Evolutionary conservation across 2,329 filamentous ascomycete species (phyloP).

Genomic region (Arthrobotrys sinensis): DNA sequence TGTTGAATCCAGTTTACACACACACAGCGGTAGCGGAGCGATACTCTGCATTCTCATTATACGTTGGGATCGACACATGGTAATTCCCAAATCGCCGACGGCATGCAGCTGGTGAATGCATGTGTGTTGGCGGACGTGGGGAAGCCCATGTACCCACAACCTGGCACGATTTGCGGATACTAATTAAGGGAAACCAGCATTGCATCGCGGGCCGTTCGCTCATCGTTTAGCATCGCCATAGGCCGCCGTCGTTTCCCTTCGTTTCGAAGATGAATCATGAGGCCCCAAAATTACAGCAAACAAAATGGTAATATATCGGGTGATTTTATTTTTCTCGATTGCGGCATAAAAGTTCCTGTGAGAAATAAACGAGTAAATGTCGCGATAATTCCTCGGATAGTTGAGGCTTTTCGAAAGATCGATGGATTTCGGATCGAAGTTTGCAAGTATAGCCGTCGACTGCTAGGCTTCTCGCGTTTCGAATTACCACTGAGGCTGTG

Average conservation of each 20-base stretch:
- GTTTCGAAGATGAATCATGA: conserved; percentile 36
- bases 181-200: conserved; percentile 46
- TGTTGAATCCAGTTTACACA: conserved; percentile 32
- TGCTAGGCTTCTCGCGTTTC: conserved; percentile 59
- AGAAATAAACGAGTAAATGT: conserved; percentile 38
- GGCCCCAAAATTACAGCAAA: conserved; percentile 13
- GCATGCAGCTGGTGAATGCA: conserved; percentile 50
- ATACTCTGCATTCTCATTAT: conserved; percentile 52
- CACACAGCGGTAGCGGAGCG: conserved; percentile 17
- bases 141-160: conserved; percentile 19
- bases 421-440: conserved; percentile 29
- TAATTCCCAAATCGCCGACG: conserved; percentile 58
- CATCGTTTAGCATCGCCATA: conserved; percentile 46
- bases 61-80: conserved; percentile 61
- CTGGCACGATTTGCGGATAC: conserved; percentile 23
- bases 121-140: conserved; percentile 61
- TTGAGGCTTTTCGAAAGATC: conserved; percentile 42
- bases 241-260: conserved; percentile 33
- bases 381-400: conserved; percentile 56
- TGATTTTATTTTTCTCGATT: conserved; percentile 15
- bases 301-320: neutral
- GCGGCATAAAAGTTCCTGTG: conserved; percentile 37
- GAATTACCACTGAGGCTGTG: conserved; percentile 50
- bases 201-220: conserved; percentile 27
- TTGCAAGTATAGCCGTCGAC: conserved; percentile 52